Conservation (phyloP, 164 flowering plant species). For the Saururus chinensis region DNA sequence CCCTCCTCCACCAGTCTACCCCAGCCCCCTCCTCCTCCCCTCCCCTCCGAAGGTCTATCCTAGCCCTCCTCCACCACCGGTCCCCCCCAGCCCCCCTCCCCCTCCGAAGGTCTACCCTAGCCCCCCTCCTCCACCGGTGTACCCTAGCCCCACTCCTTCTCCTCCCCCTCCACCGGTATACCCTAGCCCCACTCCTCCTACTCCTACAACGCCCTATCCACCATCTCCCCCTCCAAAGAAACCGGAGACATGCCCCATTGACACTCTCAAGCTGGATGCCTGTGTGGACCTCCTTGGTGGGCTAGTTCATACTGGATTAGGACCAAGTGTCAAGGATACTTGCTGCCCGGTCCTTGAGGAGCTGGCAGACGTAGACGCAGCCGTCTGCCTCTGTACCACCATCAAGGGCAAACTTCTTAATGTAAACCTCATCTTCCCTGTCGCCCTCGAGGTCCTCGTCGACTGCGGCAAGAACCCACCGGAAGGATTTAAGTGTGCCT, state of each 20-base stretch:
- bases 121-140: constrained; percentile 10
- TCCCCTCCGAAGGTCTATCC: constrained; percentile 1
- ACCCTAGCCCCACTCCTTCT: constrained; percentile 20
- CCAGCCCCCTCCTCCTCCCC: constrained; percentile 2
- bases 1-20: constrained; percentile 2
- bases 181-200: not conserved
- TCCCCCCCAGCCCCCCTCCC: not conserved
- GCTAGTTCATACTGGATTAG: constrained; percentile 42
- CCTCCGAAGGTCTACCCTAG: constrained; percentile 7
- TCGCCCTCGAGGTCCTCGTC: constrained; percentile 49
- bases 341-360: constrained; percentile 64
- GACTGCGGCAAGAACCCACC: constrained; percentile 62
- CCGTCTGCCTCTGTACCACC: constrained; percentile 61
- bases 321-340: constrained; percentile 25
- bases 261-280: constrained; percentile 49
- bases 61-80: no score
- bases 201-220: constrained; percentile 5
- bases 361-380: constrained; percentile 51
- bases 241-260: constrained; percentile 47
- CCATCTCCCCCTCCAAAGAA: constrained; percentile 1
- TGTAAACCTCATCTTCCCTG: constrained; percentile 37
- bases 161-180: constrained; percentile 1
- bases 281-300: constrained; percentile 66
- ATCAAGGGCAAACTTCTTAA: constrained; percentile 50
- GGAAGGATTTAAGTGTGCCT: constrained; percentile 44